Conservation (phyloP, 2,329 filamentous ascomycete genomes). For the Exserohilum rostratum region DNA sequence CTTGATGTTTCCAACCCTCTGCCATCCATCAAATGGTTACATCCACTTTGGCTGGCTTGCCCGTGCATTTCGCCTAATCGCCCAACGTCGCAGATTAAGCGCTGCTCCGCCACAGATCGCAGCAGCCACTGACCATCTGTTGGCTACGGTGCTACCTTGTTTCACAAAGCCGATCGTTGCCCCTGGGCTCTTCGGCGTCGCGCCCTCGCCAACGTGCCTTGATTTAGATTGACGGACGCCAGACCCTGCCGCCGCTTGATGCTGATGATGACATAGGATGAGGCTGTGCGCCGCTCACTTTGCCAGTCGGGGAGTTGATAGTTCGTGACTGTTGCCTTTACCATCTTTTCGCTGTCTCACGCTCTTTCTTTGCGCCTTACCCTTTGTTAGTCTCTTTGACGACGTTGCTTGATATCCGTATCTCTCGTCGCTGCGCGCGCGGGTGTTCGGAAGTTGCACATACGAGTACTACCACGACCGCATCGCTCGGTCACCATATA, state of each 20-base stretch:
- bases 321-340: slow-evolving; percentile 1
- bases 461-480: not conserved
- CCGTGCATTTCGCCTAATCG: slow-evolving; percentile 31
- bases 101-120: slow-evolving; percentile 33
- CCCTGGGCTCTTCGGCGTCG: slow-evolving; percentile 10
- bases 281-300: slow-evolving; percentile 7
- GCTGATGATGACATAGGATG: slow-evolving; percentile 19
- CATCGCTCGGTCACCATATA: not conserved
- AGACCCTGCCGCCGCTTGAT: slow-evolving; percentile 10
- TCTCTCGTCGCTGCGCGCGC: not conserved
- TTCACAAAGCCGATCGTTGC: slow-evolving; percentile 24
- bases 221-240: slow-evolving; percentile 11
- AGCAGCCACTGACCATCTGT: slow-evolving; percentile 26
- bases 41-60: slow-evolving; percentile 17
- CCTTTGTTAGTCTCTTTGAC: not conserved
- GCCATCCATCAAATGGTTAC: not conserved
- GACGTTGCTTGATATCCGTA: not conserved
- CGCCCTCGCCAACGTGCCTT: slow-evolving; percentile 17
- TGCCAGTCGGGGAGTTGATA: not conserved
- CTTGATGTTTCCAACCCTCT: not conserved
- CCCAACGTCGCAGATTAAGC: slow-evolving; percentile 36
- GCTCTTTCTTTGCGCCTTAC: not conserved
- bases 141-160: slow-evolving; percentile 24
- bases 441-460: not conserved
- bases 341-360: not conserved